Evolutionary conservation across 1,284 basidiomycete species (phyloP), one percentile per base, ranked within the genome.

Genomic region (Takashimella koratensis): DNA sequence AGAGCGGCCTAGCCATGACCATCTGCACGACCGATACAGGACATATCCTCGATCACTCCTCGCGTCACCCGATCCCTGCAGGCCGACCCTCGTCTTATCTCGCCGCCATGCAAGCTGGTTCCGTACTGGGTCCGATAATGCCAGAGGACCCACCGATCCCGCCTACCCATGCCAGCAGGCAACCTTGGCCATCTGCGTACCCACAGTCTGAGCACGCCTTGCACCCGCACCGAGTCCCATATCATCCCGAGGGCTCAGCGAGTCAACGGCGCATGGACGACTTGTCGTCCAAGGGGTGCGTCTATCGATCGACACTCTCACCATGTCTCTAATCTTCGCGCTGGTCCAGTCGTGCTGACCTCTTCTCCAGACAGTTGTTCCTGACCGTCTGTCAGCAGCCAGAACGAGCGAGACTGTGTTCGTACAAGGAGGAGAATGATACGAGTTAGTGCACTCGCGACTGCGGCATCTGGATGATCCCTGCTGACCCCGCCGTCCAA

Each of bases 391-490:
- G 64, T 40, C 76, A 77, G 53, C 75, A 77, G 43, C 76, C 76
- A 4, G 71, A 71, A 42, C 58, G 73, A 8, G 76, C 76, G 0
- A 61, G 76, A 30, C 56, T 77, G 40, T 76, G 75, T 57, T 74
- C 71, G 4, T 77, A 71, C 68, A 77, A 77, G 54, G 76, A 77
- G 60, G 75, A 75, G 58, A 77, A 77, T 44, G 76, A 76, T 30
- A 77, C 76, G 8, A 75, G 76, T 77, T 43, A 53, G 73, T 70
- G 6, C 40, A 40, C n/a, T n/a, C n/a, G 16, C 30, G 30, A 8
- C 30, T 36, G 8, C 10, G 30, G 16, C 30, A 16, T 8, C 8
- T 36, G 30, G 30, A 36, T 36, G 30, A 16, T 8, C 30, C 8
- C 30, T 16, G 30, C 3, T 19, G 30, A 36, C 30, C 8, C 30